Conservation (phyloP, 306 rosid species). For the Glycine tomentella region DNA sequence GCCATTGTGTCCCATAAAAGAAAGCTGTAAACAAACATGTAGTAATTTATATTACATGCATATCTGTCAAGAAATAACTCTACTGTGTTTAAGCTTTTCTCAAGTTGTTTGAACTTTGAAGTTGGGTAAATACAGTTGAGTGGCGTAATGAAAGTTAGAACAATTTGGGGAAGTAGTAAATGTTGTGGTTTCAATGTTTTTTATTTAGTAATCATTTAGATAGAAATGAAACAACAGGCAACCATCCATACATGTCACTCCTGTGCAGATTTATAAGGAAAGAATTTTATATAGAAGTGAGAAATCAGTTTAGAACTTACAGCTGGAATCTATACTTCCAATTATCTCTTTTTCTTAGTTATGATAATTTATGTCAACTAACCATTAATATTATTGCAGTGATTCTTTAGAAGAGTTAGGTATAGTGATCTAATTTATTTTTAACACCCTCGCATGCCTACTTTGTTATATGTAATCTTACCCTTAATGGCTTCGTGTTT, state of each 20-base stretch:
- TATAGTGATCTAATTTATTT: conserved; percentile 15
- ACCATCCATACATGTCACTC: neutral
- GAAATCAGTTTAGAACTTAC: neutral
- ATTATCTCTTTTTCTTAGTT: conserved; percentile 12
- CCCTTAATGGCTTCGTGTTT: conserved; percentile 20
- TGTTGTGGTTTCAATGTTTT: conserved; percentile 13
- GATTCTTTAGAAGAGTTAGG: neutral
- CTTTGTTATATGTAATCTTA: conserved; percentile 16
- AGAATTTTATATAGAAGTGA: conserved; percentile 5
- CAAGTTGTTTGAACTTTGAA: neutral
- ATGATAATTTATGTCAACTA: conserved; percentile 29
- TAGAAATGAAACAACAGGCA: neutral
- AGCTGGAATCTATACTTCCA: neutral
- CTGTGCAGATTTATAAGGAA: conserved; percentile 8
- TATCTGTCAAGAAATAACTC: conserved; percentile 5
- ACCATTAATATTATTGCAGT: conserved; percentile 23
- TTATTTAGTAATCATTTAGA: conserved; percentile 9
- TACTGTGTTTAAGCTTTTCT: conserved; percentile 20
- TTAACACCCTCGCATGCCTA: neutral
- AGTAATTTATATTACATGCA: neutral
- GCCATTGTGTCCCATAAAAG: neutral
- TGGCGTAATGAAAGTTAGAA: conserved; percentile 1
- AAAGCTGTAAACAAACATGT: neutral
- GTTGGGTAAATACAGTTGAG: conserved; percentile 21
- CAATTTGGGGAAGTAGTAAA: conserved; percentile 17